These are phyloP conservation scores for Setaria viridis DNA, from an alignment of 202 grass and related monocot genomes.

Conservation along the genomic window DNA sequence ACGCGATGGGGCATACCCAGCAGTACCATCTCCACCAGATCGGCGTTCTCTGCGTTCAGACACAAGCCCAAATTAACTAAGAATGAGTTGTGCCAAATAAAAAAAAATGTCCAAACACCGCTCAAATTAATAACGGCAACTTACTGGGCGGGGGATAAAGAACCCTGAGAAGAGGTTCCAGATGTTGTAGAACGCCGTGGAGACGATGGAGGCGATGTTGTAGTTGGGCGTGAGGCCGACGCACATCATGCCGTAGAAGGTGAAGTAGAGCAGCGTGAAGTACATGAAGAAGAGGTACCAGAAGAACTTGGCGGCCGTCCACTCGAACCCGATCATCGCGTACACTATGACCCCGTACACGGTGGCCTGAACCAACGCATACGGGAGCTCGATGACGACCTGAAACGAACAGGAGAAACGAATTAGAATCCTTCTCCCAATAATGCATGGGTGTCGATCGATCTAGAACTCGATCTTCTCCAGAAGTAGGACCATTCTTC, in stretches of 20 bases:
- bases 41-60: slow-evolving; percentile 42
- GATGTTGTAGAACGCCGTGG: slow-evolving; percentile 35
- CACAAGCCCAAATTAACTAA: not conserved
- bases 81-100: too few species aligned
- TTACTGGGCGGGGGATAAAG: slow-evolving; percentile 42
- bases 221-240: slow-evolving; percentile 51
- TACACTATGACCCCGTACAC: slow-evolving; percentile 46
- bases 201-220: slow-evolving; percentile 35
- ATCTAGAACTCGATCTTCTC: too few species aligned
- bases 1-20: slow-evolving; percentile 55
- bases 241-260: slow-evolving; percentile 58
- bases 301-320: slow-evolving; percentile 51
- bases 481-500: too few species aligned
- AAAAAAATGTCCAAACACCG: too few species aligned
- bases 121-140: not conserved
- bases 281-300: slow-evolving; percentile 57
- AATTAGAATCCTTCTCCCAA: too few species aligned
- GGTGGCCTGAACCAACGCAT: slow-evolving; percentile 31
- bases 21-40: slow-evolving; percentile 77
- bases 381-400: slow-evolving; percentile 50
- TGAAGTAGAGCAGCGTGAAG: slow-evolving; percentile 60
- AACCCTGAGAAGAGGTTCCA: slow-evolving; percentile 61
- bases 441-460: too few species aligned
- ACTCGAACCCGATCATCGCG: slow-evolving; percentile 56
- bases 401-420: not conserved